These are phyloP conservation scores for Sparassis latifolia DNA, from an alignment of 1,284 basidiomycete species.

Conservation along the genomic window DNA sequence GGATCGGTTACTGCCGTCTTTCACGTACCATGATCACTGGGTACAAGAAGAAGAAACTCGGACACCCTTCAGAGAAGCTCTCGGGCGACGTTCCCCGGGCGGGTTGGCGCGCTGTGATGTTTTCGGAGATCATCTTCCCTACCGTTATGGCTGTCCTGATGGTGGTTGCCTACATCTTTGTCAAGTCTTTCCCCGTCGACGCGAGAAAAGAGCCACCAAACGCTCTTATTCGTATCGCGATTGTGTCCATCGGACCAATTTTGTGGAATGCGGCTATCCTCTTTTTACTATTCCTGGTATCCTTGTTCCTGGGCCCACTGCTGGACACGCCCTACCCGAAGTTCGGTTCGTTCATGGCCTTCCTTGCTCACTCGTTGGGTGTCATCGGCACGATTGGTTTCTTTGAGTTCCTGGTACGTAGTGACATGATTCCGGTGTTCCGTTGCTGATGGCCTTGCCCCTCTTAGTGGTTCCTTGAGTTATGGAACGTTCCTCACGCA, in stretches of 20 bases:
- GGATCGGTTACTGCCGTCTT: constrained; percentile 95
- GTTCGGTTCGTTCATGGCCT: constrained; percentile 89
- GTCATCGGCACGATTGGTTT: constrained; percentile 84
- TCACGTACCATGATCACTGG: constrained; percentile 95
- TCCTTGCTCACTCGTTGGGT: constrained; percentile 76
- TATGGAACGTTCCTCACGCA: constrained; percentile 89
- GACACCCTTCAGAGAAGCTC: constrained; percentile 91
- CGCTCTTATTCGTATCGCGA: constrained; percentile 85
- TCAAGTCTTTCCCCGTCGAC: constrained; percentile 75
- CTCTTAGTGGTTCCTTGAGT: constrained; percentile 85
- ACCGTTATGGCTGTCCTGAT: constrained; percentile 79
- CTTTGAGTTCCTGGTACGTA: constrained; percentile 86
- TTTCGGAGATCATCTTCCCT: constrained; percentile 86
- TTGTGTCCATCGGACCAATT: constrained; percentile 91
- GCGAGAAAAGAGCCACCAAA: constrained; percentile 58
- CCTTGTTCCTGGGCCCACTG: constrained; percentile 90
- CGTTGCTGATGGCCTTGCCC: no score
- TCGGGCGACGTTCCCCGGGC: constrained; percentile 90
- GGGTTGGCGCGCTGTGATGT: constrained; percentile 81
- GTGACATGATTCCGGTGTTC: not conserved
- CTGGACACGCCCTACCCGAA: constrained; percentile 78
- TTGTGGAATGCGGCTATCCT: constrained; percentile 93
- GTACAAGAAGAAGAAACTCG: constrained; percentile 94
- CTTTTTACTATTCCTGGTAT: constrained; percentile 82
- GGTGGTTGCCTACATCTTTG: constrained; percentile 86